These are phyloP conservation scores for Aspergillus nanangensis DNA, from an alignment of 495 filamentous ascomycete genomes.

Conservation along the genomic window DNA sequence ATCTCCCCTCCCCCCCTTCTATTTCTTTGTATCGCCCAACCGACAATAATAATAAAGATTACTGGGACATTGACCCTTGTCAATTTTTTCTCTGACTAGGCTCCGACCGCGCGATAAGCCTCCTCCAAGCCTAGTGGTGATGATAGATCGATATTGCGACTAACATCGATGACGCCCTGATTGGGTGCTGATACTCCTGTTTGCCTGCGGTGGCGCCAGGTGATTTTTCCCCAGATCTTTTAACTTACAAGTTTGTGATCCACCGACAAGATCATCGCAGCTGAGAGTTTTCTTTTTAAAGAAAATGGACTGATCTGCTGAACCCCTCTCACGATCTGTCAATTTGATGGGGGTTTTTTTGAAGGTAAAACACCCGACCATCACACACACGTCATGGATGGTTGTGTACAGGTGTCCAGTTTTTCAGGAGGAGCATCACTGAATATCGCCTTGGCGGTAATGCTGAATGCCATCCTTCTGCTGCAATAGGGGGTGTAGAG, in stretches of 20 bases:
- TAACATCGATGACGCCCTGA: constrained; percentile 6
- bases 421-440: neutral
- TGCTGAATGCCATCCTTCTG: constrained; percentile 30
- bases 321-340: constrained; percentile 3
- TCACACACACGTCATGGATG: too few relatives aligned
- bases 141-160: neutral
- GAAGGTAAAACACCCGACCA: neutral
- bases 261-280: constrained; percentile 10
- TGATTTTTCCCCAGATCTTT: constrained; percentile 18
- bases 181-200: too few relatives aligned
- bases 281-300: constrained; percentile 2
- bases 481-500: too few relatives aligned
- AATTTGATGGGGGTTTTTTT: neutral
- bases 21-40: too few relatives aligned
- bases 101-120: too few relatives aligned
- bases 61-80: too few relatives aligned
- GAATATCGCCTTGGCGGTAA: constrained; percentile 24
- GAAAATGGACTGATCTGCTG: neutral
- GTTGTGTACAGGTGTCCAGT: constrained; percentile 7
- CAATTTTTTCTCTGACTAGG: too few relatives aligned
- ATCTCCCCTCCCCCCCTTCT: too few relatives aligned
- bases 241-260: constrained; percentile 16
- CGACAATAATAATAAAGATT: too few relatives aligned
- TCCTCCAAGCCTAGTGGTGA: too few relatives aligned
- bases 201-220: too few relatives aligned